A percentile compares a stretch with the other conserved stretches of the same genome.
These are phyloP conservation scores for Mycena venus DNA, from an alignment of 768 basidiomycete species.

Conservation along the genomic window DNA sequence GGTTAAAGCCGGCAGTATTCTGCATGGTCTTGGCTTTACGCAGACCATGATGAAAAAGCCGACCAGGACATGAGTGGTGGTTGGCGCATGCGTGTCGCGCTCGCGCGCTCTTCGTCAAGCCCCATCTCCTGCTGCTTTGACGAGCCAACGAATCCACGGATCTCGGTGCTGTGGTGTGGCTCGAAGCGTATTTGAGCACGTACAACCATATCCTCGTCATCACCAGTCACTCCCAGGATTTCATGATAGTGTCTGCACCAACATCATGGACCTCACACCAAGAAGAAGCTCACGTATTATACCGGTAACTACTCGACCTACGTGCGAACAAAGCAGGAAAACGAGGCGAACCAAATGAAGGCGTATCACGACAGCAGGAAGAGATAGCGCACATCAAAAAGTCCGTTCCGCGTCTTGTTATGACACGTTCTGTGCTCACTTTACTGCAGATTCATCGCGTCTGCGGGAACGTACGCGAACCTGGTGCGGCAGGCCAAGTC, in stretches of 20 bases:
- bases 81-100: slow-evolving; percentile 98
- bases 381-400: slow-evolving; percentile 99
- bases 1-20: slow-evolving; percentile 93
- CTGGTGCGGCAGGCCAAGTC: slow-evolving; percentile 99
- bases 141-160: slow-evolving; percentile 94
- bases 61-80: slow-evolving; percentile 99
- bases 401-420: slow-evolving; percentile 56
- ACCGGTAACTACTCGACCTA: slow-evolving; percentile 98
- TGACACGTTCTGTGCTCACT: slow-evolving; percentile 27
- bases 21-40: slow-evolving; percentile 97
- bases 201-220: slow-evolving; percentile 99
- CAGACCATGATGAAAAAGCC: slow-evolving; percentile 94
- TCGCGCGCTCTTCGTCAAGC: slow-evolving; percentile 95
- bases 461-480: slow-evolving; percentile 99
- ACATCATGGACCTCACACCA: slow-evolving; percentile 96
- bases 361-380: slow-evolving; percentile 97
- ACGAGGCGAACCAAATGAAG: slow-evolving; percentile 99
- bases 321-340: slow-evolving; percentile 95
- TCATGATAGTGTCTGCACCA: slow-evolving; percentile 98
- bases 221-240: slow-evolving; percentile 99
- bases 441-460: slow-evolving; percentile 87
- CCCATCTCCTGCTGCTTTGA: slow-evolving; percentile 95
- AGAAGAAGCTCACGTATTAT: slow-evolving; percentile 96
- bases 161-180: slow-evolving; percentile 98
- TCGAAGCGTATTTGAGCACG: slow-evolving; percentile 97